Evolutionary conservation across 352 stramenopile species (phyloP), one percentile per base, ranked within the genome.

Genomic region (Pilasporangium apinafurcum): DNA sequence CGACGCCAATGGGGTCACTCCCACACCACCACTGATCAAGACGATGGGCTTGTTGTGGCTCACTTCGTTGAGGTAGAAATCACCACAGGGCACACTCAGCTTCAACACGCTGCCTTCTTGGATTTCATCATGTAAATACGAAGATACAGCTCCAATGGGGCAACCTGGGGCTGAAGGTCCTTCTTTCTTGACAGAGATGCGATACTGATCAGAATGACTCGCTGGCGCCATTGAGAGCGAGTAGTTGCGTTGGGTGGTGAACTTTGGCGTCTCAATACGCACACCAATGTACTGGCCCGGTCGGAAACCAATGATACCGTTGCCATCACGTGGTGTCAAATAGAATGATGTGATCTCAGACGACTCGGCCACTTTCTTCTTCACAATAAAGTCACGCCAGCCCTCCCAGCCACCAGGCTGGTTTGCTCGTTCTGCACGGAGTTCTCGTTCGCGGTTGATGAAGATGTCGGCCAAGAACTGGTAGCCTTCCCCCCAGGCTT

Each of bases 181-280:
- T 48, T 80, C 64, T 41, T 69, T 68, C 52, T 77, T 81, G n/a
- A 81, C 68, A 14, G 68, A 73, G 48, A 77, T 80, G 37, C 68
- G 68, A 56, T 80, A 80, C 37, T 74, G 59, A 4, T 58, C 52
- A n/a, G n/a, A n/a, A n/a, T n/a, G n/a, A 17, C 54, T 48, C 13
- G 51, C 52, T 0, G 63, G 67, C 20, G 62, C 63, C 14, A 45
- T 67, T 14, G 62, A 79, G 12, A 83, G 34, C 24, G 56, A 76
- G 62, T 83, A 85, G 55, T 83, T 80, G 54, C 64, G 74, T 34
- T 68, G 66, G 37, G 62, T 48, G 25, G 76, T 61, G 35, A 83
- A 51, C 35, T 68, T 68, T 37, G 83, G 65, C 29, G 62, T 70
- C n/a, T n/a, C n/a, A n/a, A n/a, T n/a, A n/a, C n/a, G n/a, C n/a